Base-by-base conservation (phyloP, 2,329 filamentous ascomycete genomes). In the Alternaria triticina region DNA sequence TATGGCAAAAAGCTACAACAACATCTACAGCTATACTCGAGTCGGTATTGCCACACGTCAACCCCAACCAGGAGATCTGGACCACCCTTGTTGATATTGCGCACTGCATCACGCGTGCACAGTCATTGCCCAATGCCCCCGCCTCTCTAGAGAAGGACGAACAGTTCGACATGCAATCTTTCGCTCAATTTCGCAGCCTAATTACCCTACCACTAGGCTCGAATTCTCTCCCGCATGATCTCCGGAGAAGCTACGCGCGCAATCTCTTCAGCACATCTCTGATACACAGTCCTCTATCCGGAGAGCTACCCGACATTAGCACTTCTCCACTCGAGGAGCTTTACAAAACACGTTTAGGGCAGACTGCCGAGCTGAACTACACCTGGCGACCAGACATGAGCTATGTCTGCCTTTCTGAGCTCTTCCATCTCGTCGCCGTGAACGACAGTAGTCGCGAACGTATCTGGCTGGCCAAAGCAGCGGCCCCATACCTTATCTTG, bases 261-360 rank as follows among this genome's bases (percentile, higher is more conserved):
- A 90, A 89, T 23, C 86, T 99, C 1, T 97, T 98, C 81, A 85
- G 86, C 49, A 92, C 89, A 28, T 97, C 94, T 1, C 88, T 97
- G 61, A 89, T 97, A 54, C 93, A 97, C 76, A 79, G 85, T 1
- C 87, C 89, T 0, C 89, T 93, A 68, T 84, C 85, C 12, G 83
- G 84, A 82, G 83, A 91, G 84, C 72, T 91, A 63, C 84, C 88
- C 50, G 68, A 82, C 71, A 65, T 85, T 54, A 71, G 82, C 17
- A 59, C 40, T 59, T 82, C 86, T 3, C 88, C 88, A 0, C 83
- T 97, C 3, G 79, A 84, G 33, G 82, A 84, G 12, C 82, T 97
- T 6, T 90, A 90, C 74, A 83, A 85, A 59, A 81, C 88, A 1
- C 89, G 93, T 1, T 83, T 86, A 33, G 94, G 94, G 1, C 88